Evolutionary conservation across 2,329 filamentous ascomycete species (phyloP).

Genomic region (Xylaria sp.): DNA sequence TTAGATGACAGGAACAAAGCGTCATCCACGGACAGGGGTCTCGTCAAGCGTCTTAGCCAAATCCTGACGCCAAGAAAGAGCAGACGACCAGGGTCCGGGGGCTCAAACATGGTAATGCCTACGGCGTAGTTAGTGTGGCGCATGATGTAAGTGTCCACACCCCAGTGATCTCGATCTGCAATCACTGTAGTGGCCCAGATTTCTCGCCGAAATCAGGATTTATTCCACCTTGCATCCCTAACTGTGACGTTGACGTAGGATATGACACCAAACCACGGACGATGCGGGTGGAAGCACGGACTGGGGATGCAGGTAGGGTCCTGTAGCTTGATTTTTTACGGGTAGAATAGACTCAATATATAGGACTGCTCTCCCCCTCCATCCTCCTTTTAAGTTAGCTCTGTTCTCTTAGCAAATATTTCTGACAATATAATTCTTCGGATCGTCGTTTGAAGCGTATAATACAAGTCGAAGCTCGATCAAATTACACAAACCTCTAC

Average conservation of each 20-base stretch:
- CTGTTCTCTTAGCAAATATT: not conserved
- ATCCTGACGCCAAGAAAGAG: conserved; percentile 18
- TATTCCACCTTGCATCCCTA: conserved; percentile 13
- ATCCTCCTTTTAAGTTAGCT: not conserved
- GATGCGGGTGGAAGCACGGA: not conserved
- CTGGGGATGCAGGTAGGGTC: conserved; percentile 31
- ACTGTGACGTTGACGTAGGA: conserved; percentile 37
- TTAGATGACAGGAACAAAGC: conserved; percentile 12
- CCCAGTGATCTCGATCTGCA: conserved; percentile 37
- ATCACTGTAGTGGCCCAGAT: conserved; percentile 18
- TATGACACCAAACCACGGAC: conserved; percentile 27
- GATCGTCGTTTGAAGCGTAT: not conserved
- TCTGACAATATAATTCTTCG: not conserved
- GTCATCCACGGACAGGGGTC: conserved; percentile 16
- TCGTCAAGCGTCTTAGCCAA: conserved; percentile 5
- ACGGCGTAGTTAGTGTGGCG: conserved; percentile 27
- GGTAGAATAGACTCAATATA: conserved; percentile 17
- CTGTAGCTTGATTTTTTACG: conserved; percentile 9
- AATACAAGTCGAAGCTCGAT: not conserved
- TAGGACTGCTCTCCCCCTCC: conserved; percentile 8
- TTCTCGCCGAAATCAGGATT: conserved; percentile 38
- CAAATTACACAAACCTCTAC: not conserved
- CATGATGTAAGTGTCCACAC: conserved; percentile 37
- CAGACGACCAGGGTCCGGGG: not conserved
- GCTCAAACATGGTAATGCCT: conserved; percentile 4